Evolutionary conservation across 2,329 filamentous ascomycete species (phyloP), one percentile per base, ranked within the genome.

Genomic region (Mariannaea elegans): DNA sequence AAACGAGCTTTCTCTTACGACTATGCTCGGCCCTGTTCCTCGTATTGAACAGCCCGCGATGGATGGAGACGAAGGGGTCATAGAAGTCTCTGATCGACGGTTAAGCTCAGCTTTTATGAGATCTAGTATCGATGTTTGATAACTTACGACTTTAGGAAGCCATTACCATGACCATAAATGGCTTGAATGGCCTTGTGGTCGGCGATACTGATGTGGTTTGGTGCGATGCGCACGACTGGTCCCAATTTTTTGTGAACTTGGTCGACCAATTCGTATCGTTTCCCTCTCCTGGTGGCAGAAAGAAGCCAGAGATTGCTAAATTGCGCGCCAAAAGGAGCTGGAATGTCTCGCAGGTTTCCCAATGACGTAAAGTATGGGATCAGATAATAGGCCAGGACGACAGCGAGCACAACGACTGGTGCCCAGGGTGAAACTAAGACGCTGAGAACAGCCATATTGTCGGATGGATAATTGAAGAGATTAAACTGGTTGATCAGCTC

Each of bases 41-140:
- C 0, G 93, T 97, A 78, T 96, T 97, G 87, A 97, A 97, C 5
- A 97, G 83, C 14, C 93, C 93, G 6, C 92, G 87, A 45, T 85
- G 86, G 71, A 97, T 96, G 8, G 91, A 94, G 49, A 97, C 93
- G 70, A 97, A 97, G 44, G 92, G 90, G 70, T 97, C 92, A 70
- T 97, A 97, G 78, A 93, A 97, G 8, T 94, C 89, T 46, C 90
- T 93, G 1, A 0, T 4, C 2, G 4, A 9, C 16, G 2, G 10
- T 5, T 66, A 7, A 62, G 19, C 0, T n/a, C n/a, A 27, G 21
- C 1, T 1, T 3, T 3, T 1, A 2, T 1, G 0, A 12, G 19
- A 7, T 1, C 2, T n/a, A 4, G 3, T 7, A 0, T 12, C 3
- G 2, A 10, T 3, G 19, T 7, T 0, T 3, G 1, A 1, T 5